Evolutionary conservation across 2,329 filamentous ascomycete species (phyloP).

Genomic region (Ophiognomonia clavigignenti-juglandacearum): DNA sequence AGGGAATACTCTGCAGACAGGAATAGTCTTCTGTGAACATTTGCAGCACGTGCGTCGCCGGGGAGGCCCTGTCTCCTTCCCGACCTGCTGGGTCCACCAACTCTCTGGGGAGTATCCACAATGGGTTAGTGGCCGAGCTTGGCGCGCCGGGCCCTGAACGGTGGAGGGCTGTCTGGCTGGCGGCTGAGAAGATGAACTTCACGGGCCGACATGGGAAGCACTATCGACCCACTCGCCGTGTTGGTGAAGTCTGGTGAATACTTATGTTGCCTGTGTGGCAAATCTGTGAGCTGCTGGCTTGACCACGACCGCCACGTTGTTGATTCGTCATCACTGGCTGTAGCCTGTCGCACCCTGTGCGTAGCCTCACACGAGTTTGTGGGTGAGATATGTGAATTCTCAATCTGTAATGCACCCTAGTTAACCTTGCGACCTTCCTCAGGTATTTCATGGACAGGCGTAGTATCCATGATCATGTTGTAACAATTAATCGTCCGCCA

Average conservation of each 20-base stretch:
- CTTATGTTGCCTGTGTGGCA: too few species aligned
- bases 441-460: not conserved
- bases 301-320: too few species aligned
- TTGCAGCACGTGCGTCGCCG: not conserved
- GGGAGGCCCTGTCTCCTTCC: constrained; percentile 4
- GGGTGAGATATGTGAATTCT: not conserved
- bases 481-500: not conserved
- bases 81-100: constrained; percentile 10
- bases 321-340: not conserved
- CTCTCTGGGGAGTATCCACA: constrained; percentile 6
- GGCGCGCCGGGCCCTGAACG: constrained; percentile 5
- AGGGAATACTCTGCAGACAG: too few species aligned
- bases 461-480: constrained; percentile 1
- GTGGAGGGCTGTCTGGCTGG: constrained; percentile 1
- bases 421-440: not conserved
- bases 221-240: too few species aligned
- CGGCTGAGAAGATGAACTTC: not conserved
- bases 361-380: not conserved
- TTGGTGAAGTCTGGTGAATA: not conserved
- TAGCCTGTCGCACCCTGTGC: not conserved
- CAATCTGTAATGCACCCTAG: constrained; percentile 8
- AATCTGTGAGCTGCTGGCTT: too few species aligned
- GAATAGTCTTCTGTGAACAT: not conserved
- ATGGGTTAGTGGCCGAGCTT: not conserved
- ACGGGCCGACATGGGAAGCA: not conserved